Conservation (phyloP, 2,329 filamentous ascomycete genomes). For the Verticillium tricorpus region DNA sequence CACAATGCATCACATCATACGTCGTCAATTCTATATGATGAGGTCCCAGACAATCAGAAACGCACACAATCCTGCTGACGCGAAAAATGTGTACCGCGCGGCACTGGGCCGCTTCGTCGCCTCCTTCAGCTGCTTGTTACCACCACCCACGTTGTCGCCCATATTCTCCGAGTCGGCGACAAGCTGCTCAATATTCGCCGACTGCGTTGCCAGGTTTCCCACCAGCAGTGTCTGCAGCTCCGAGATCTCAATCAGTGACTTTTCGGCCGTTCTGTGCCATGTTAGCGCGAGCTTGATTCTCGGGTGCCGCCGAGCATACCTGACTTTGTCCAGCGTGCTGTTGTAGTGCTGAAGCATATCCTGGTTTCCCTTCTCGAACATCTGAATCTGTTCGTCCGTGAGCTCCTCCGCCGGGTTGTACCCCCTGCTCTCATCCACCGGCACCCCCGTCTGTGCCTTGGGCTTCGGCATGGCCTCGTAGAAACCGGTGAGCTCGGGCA, state of each 20-base stretch:
- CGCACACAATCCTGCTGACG: conserved; percentile 69
- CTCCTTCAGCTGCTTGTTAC: conserved; percentile 87
- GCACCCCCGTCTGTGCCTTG: conserved; percentile 14
- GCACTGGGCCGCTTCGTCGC: conserved; percentile 69
- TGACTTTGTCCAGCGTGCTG: conserved; percentile 89
- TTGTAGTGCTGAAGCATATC: conserved; percentile 92
- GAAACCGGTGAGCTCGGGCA: conserved; percentile 14
- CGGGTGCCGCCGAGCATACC: conserved; percentile 48
- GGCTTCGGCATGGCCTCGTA: conserved; percentile 16
- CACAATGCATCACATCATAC: not conserved
- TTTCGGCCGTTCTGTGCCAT: conserved; percentile 69
- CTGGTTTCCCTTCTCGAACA: conserved; percentile 91
- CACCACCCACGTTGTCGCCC: conserved; percentile 78
- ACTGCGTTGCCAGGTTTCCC: conserved; percentile 78
- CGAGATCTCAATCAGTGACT: conserved; percentile 86
- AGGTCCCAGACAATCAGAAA: conserved; percentile 77
- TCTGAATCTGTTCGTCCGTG: conserved; percentile 79
- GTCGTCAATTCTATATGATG: conserved; percentile 39
- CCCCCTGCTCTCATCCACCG: conserved; percentile 16
- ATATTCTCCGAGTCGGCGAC: conserved; percentile 79
- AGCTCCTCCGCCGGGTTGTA: conserved; percentile 45
- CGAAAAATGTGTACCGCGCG: conserved; percentile 75
- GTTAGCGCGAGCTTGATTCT: conserved; percentile 1
- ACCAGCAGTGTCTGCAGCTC: conserved; percentile 88
- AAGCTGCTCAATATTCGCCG: conserved; percentile 83